Evolutionary conservation across 1,284 basidiomycete genomes (phyloP).

Genomic region (Rhodotorula sp.): DNA sequence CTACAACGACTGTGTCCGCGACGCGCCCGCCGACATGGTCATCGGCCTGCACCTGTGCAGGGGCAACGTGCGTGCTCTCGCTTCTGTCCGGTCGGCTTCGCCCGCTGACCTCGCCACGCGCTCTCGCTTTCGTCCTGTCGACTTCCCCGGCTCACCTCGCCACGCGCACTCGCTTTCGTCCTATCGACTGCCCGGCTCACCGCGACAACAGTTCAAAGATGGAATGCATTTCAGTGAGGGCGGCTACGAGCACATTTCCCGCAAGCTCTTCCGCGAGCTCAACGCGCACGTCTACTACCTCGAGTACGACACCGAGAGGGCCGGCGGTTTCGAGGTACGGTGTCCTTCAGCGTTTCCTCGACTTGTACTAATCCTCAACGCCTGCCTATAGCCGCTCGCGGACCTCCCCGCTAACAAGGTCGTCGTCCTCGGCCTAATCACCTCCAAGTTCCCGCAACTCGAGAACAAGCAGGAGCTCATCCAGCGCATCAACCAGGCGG

Average conservation of each 20-base stretch:
- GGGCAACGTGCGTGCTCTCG: conserved; percentile 5
- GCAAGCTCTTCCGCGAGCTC: conserved; percentile 57
- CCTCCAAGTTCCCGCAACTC: conserved; percentile 68
- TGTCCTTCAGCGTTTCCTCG: background rate
- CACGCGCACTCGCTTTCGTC: too few relatives aligned
- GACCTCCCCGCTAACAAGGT: conserved; percentile 67
- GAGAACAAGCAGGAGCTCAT: conserved; percentile 65
- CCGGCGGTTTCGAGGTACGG: conserved; percentile 63
- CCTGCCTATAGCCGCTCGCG: conserved; percentile 57
- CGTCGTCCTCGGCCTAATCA: conserved; percentile 71
- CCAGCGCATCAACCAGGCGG: conserved; percentile 66
- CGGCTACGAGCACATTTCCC: conserved; percentile 71
- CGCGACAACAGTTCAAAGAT: too few relatives aligned
- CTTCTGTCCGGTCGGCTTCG: too few relatives aligned
- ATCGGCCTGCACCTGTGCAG: conserved; percentile 62
- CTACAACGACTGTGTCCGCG: conserved; percentile 62
- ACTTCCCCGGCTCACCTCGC: background rate
- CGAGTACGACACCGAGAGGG: conserved; percentile 75
- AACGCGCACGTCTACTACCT: conserved; percentile 73
- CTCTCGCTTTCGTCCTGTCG: conserved; percentile 5
- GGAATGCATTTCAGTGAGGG: conserved; percentile 71
- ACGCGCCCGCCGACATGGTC: conserved; percentile 65
- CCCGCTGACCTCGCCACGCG: too few relatives aligned
- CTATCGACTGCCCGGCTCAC: too few relatives aligned
- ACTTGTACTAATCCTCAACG: background rate